Evolutionary conservation across 495 filamentous ascomycete species (phyloP).

Genomic region (Xylaria scruposa): DNA sequence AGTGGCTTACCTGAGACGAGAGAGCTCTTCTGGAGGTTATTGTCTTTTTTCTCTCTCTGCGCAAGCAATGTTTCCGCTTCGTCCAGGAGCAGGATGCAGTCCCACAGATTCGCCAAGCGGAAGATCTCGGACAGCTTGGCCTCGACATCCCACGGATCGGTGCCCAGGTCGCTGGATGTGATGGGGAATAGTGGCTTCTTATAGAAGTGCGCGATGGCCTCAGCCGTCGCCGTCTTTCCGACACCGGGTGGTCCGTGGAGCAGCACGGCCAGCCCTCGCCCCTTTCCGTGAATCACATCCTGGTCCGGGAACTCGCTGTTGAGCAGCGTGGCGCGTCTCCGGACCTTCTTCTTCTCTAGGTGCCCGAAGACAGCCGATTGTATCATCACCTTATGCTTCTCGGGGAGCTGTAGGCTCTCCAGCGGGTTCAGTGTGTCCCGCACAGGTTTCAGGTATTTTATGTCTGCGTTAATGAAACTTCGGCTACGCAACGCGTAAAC

Average conservation of each 20-base stretch:
- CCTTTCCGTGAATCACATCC: constrained; percentile 62
- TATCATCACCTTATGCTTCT: constrained; percentile 60
- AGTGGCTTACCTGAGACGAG: constrained; percentile 23
- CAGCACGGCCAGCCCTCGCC: constrained; percentile 58
- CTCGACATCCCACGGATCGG: constrained; percentile 46
- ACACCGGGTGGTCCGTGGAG: constrained; percentile 64
- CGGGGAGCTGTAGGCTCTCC: constrained; percentile 61
- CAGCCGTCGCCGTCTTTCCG: constrained; percentile 68
- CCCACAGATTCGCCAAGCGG: constrained; percentile 60
- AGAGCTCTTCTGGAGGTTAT: constrained; percentile 38
- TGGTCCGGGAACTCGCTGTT: constrained; percentile 59
- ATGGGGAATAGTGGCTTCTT: constrained; percentile 61
- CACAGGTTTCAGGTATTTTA: constrained; percentile 49
- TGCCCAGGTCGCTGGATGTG: constrained; percentile 62
- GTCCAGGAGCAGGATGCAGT: constrained; percentile 61
- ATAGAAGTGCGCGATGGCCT: constrained; percentile 56
- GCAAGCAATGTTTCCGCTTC: constrained; percentile 61
- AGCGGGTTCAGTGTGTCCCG: constrained; percentile 54
- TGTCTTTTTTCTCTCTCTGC: constrained; percentile 50
- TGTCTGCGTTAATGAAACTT: constrained; percentile 44
- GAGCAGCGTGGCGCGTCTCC: constrained; percentile 64
- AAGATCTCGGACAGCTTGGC: constrained; percentile 55
- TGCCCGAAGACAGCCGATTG: constrained; percentile 56
- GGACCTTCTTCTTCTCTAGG: constrained; percentile 44
- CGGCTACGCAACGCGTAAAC: constrained; percentile 49